phyloP scores from a whole-genome alignment of 2,329 filamentous ascomycete genomes.

The Penicillium digitatum region DNA sequence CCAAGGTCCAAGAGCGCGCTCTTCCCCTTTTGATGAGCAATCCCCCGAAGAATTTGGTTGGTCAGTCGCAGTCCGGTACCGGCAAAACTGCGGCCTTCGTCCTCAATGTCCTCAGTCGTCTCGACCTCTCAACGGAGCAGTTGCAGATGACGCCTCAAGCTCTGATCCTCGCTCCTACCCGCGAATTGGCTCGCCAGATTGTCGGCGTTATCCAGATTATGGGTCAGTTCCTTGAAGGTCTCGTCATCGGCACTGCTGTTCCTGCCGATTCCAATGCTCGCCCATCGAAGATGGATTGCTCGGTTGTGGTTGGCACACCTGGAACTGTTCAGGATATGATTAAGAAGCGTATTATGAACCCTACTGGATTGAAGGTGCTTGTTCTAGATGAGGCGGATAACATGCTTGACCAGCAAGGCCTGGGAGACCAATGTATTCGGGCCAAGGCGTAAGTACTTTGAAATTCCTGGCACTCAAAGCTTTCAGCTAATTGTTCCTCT shows the following conservation, averaged over 20 bases:
- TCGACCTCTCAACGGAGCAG: constrained; percentile 66
- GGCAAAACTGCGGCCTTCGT: constrained; percentile 97
- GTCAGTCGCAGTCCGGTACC: constrained; percentile 97
- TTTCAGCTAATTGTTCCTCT: constrained; percentile 29
- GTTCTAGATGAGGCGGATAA: constrained; percentile 98
- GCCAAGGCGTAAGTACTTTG: constrained; percentile 69
- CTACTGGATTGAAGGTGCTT: constrained; percentile 69
- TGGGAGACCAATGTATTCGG: constrained; percentile 90
- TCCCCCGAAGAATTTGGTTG: constrained; percentile 91
- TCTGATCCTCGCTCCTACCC: constrained; percentile 77
- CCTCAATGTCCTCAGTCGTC: constrained; percentile 80
- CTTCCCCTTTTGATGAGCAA: constrained; percentile 81
- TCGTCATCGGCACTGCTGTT: constrained; percentile 76
- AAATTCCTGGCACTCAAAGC: not conserved
- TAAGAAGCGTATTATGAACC: constrained; percentile 68
- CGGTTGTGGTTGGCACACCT: constrained; percentile 87
- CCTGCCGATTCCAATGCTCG: constrained; percentile 68
- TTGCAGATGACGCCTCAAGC: constrained; percentile 66
- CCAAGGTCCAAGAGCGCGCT: constrained; percentile 95
- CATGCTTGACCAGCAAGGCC: constrained; percentile 93
- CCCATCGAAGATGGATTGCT: constrained; percentile 64
- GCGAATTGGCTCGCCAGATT: constrained; percentile 93
- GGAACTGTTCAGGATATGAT: constrained; percentile 89
- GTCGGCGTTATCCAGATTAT: constrained; percentile 78
- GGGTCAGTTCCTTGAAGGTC: constrained; percentile 73